A percentile compares a stretch with the other conserved stretches of the same genome.
Conservation (phyloP, 768 basidiomycete species). For the Termitomyces sp. region DNA sequence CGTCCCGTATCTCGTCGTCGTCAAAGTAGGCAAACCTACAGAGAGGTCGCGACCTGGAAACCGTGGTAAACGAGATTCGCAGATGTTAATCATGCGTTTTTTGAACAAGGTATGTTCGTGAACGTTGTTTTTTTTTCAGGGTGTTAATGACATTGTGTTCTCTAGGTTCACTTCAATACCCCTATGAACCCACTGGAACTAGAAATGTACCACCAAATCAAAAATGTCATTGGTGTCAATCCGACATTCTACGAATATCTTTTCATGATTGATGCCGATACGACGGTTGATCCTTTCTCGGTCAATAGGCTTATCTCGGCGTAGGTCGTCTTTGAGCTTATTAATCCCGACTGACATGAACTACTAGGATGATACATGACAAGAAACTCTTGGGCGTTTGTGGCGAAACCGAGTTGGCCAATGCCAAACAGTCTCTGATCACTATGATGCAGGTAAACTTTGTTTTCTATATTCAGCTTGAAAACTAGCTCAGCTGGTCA, state of each 20-base stretch:
- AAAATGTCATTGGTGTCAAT: conserved; percentile 99
- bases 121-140: neutral
- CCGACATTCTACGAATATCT: conserved; percentile 97
- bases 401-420: conserved; percentile 90
- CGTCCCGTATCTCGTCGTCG: conserved; percentile 89
- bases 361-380: conserved; percentile 91
- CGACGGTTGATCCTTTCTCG: conserved; percentile 83
- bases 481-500: neutral
- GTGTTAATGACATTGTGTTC: conserved; percentile 1
- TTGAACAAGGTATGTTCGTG: conserved; percentile 76
- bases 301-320: conserved; percentile 91
- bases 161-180: conserved; percentile 90
- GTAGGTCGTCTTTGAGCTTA: conserved; percentile 43
- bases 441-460: conserved; percentile 90
- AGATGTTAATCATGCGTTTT: conserved; percentile 95
- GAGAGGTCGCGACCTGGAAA: conserved; percentile 94
- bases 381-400: conserved; percentile 92
- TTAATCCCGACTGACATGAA: conserved; percentile 2
- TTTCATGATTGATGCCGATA: conserved; percentile 94
- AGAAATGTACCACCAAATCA: conserved; percentile 99
- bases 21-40: conserved; percentile 93
- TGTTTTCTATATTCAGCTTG: neutral
- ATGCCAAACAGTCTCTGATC: conserved; percentile 91
- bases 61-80: conserved; percentile 97
- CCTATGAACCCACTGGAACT: conserved; percentile 97